Base-by-base conservation (phyloP, 2,329 filamentous ascomycete genomes). In the Pseudocercospora vitis region DNA sequence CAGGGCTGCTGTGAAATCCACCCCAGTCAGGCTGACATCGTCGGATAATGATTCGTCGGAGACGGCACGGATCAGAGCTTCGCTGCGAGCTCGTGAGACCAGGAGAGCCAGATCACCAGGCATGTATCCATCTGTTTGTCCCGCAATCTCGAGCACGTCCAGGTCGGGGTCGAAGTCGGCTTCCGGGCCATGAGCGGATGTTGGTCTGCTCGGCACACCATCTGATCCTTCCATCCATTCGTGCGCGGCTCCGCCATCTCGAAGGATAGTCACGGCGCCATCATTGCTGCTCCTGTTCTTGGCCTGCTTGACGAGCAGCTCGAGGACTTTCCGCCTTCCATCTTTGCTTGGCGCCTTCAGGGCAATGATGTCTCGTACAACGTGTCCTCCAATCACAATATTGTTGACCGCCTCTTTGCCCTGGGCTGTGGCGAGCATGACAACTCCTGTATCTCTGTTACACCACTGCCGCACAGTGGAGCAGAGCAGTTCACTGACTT, bases 101-200 rank as follows among this genome's bases (percentile, higher is more conserved):
- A 99, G 82, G 2, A 96, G 80, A 12, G 87, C 85, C 31, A 99
- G 78, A 70, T 99, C 94, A 3, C 91, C 94, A 0, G 94, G 92
- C 91, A 97, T 96, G 69, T 97, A 99, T 0, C 94, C 94, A 68
- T 99, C 94, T 0, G 92, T 97, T 63, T 92, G 87, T 1, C 94
- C 91, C 14, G 95, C 91, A 52, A 99, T 81, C 59, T 97, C 92
- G 7, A 97, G 82, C 53, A 97, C 89, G 69, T 99, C 94, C 7
- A 99, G 82, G 45, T 87, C 82, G 0, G 83, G 75, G 53, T 91
- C 87, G 4, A 96, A 75, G 1, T 86, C 94, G 0, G 86, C 56
- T 16, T 55, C 49, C 8, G 82, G 81, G 6, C 62, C 64, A 11
- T 63, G 61, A 23, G 70, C 65, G 29, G 73, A 73, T 42, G 67